phyloP scores from a whole-genome alignment of 106 monocot genomes.

The Phalaenopsis equestris region DNA sequence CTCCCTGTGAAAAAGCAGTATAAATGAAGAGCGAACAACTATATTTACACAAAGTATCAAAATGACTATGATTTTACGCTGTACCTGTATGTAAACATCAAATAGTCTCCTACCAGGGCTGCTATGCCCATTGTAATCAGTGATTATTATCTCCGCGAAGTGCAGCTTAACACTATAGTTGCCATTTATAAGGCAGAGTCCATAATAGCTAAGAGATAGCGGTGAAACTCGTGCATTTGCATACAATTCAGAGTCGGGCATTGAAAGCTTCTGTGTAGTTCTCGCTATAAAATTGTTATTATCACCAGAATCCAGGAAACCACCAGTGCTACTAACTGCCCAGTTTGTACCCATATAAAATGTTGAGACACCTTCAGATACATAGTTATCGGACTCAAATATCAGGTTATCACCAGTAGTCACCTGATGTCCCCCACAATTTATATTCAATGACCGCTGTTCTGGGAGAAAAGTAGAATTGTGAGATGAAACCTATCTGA shows the following conservation, averaged over 20 bases:
- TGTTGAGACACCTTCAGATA: conserved; percentile 49
- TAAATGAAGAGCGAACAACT: conserved; percentile 1
- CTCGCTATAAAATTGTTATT: conserved; percentile 58
- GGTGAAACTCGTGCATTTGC: conserved; percentile 25
- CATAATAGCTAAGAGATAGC: conserved; percentile 27
- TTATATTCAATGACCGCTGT: conserved; percentile 40
- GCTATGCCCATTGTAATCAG: conserved; percentile 33
- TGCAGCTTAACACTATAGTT: conserved; percentile 30
- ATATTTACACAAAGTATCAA: neutral
- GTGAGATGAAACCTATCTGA: neutral
- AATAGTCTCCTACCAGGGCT: conserved; percentile 62
- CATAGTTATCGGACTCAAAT: conserved; percentile 53
- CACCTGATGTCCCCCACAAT: conserved; percentile 54
- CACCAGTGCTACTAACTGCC: conserved; percentile 81
- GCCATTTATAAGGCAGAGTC: conserved; percentile 21
- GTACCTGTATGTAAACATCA: conserved; percentile 77
- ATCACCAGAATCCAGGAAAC: conserved; percentile 55
- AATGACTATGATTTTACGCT: neutral
- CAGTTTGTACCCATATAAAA: conserved; percentile 39
- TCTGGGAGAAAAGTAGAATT: conserved; percentile 20
- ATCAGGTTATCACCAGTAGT: conserved; percentile 23
- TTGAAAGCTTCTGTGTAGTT: conserved; percentile 32
- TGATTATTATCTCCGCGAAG: conserved; percentile 52
- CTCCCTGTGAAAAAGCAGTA: conserved; percentile 27
- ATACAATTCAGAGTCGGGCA: conserved; percentile 20